Percentiles rank a stretch among this genome's conserved stretches.
phyloP scores from a whole-genome alignment of 2,329 filamentous ascomycete genomes.

The Ascochyta koolunga region DNA sequence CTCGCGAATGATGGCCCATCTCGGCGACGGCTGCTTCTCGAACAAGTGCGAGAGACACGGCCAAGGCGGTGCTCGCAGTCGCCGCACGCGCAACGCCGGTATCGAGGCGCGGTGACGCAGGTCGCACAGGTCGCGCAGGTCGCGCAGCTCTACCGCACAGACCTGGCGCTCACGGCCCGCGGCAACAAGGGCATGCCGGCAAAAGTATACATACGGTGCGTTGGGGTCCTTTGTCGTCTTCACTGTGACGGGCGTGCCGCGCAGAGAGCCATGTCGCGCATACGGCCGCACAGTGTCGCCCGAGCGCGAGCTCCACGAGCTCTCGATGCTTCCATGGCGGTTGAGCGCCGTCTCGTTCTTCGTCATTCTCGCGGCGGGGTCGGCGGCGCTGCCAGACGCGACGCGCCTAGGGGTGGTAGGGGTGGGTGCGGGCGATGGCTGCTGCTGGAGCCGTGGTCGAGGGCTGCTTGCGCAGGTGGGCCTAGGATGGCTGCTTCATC shows the following conservation, averaged over 20 bases:
- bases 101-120: conserved; percentile 23
- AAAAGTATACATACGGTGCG: conserved; percentile 49
- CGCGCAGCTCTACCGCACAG: background rate
- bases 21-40: conserved; percentile 13
- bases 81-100: conserved; percentile 17
- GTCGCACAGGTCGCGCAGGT: conserved; percentile 20
- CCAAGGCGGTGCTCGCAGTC: conserved; percentile 7
- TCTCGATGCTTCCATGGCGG: conserved; percentile 71
- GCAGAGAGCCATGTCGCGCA: conserved; percentile 45
- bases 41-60: conserved; percentile 11
- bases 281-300: conserved; percentile 66
- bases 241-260: conserved; percentile 54
- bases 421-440: conserved; percentile 20
- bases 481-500: conserved; percentile 49
- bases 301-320: conserved; percentile 71
- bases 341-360: conserved; percentile 68
- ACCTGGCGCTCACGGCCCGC: background rate
- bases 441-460: conserved; percentile 24
- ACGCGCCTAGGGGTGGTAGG: conserved; percentile 6
- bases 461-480: conserved; percentile 42
- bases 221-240: conserved; percentile 61
- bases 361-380: conserved; percentile 59
- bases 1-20: conserved; percentile 23
- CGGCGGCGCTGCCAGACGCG: conserved; percentile 12
- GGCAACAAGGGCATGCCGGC: conserved; percentile 14